phyloP scores from a whole-genome alignment of 345 rosid genomes.

The Gossypium bickii region DNA sequence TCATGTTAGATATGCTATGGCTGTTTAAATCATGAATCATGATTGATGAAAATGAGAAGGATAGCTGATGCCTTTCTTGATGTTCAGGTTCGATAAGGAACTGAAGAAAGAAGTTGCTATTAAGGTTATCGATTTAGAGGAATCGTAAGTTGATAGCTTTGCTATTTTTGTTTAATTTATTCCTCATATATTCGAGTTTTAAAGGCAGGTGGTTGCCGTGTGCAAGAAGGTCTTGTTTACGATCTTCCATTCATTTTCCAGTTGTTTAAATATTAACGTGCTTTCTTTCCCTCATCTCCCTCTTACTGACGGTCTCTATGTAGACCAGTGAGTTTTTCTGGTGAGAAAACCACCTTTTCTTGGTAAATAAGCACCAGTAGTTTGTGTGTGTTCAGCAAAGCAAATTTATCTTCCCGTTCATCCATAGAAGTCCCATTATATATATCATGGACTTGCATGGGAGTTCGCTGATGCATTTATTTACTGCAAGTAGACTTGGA shows the following conservation, averaged over 20 bases:
- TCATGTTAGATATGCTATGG: neutral
- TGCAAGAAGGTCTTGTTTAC: neutral
- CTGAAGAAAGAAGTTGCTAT: slow-evolving; percentile 96
- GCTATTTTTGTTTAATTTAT: neutral
- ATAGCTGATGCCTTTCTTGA: slow-evolving; percentile 24
- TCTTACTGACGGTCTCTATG: neutral
- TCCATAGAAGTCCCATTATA: neutral
- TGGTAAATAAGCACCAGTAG: neutral
- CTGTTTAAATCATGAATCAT: neutral
- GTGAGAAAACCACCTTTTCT: neutral
- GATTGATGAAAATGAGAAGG: slow-evolving; percentile 2
- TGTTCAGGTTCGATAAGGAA: slow-evolving; percentile 86
- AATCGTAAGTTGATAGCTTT: slow-evolving; percentile 66
- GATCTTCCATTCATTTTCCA: neutral
- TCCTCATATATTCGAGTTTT: neutral
- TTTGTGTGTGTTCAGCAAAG: neutral
- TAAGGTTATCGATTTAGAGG: slow-evolving; percentile 97
- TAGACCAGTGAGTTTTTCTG: neutral
- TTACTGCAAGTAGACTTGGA: neutral
- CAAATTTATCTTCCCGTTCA: slow-evolving; percentile 1
- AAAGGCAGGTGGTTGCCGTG: neutral
- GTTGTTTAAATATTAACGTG: neutral
- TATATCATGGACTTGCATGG: neutral
- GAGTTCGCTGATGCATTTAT: neutral
- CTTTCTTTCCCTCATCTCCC: neutral